A percentile compares a stretch with the other conserved stretches of the same genome.
phyloP scores from a whole-genome alignment of 192 early-diverging fungal genomes.

The Backusella psychrophila region DNA sequence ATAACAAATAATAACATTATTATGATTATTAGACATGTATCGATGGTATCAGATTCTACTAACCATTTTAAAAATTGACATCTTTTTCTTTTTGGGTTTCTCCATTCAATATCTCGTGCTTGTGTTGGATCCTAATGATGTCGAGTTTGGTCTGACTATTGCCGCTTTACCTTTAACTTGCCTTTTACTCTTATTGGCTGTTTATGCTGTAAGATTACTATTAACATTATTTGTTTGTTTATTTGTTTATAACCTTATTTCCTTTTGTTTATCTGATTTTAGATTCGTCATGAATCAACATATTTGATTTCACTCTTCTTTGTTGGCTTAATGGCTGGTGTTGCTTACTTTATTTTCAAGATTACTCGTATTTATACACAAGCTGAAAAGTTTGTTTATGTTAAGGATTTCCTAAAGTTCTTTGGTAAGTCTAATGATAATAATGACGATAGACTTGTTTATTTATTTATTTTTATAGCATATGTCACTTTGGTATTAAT shows the following conservation, averaged over 20 bases:
- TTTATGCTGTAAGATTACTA: constrained; percentile 52
- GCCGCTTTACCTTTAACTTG: constrained; percentile 59
- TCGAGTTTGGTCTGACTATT: constrained; percentile 52
- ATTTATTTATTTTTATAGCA: not conserved
- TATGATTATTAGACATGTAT: constrained; percentile 45
- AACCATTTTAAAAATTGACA: constrained; percentile 74
- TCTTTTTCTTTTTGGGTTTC: constrained; percentile 82
- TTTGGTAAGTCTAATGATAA: constrained; percentile 53
- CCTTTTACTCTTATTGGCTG: constrained; percentile 58
- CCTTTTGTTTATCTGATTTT: not conserved
- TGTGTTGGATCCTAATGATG: constrained; percentile 42
- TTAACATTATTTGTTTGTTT: not conserved
- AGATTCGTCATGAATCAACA: constrained; percentile 62
- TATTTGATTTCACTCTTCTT: constrained; percentile 60
- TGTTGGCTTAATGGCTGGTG: constrained; percentile 54
- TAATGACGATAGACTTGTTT: not conserved
- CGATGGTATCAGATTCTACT: constrained; percentile 76
- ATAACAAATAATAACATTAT: not conserved
- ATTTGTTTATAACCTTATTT: not conserved
- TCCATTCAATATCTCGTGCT: constrained; percentile 66
- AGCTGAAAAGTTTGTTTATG: constrained; percentile 43
- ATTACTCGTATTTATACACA: constrained; percentile 57
- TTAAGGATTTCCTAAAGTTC: constrained; percentile 63
- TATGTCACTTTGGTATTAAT: not conserved
- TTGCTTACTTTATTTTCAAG: constrained; percentile 71